These are phyloP conservation scores for Clausena lansium DNA, from an alignment of 345 rosid genomes.

Conservation along the genomic window DNA sequence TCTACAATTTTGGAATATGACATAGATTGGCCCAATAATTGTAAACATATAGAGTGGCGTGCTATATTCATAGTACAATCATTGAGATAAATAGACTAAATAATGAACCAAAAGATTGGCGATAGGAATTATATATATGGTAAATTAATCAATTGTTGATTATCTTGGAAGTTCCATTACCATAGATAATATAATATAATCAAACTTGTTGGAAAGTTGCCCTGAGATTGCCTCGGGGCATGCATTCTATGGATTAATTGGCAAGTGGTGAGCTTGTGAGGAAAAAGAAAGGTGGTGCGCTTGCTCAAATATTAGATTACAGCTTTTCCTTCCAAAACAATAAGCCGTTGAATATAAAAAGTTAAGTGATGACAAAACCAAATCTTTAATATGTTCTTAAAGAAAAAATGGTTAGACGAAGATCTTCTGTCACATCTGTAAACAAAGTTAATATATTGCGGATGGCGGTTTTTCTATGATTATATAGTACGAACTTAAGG, in stretches of 20 bases:
- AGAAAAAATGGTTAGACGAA: not conserved
- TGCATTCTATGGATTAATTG: not conserved
- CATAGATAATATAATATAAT: not conserved
- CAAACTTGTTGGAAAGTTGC: not conserved
- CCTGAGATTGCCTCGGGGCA: not conserved
- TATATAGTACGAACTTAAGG: not conserved
- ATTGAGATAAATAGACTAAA: not conserved
- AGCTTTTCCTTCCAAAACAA: not conserved
- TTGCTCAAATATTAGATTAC: not conserved
- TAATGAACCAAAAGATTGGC: not conserved
- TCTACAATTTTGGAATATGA: too few relatives aligned
- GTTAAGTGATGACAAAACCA: not conserved
- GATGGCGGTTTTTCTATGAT: not conserved
- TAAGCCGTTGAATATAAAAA: not conserved
- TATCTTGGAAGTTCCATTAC: not conserved
- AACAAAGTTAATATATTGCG: not conserved
- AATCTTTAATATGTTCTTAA: not conserved
- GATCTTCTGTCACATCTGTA: not conserved
- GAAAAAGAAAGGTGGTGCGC: not conserved
- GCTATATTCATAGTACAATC: not conserved
- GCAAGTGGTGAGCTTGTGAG: not conserved
- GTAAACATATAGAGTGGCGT: not conserved
- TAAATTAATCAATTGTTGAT: not conserved
- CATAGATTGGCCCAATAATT: too few relatives aligned
- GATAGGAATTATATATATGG: not conserved